Percentiles rank a stretch among this genome's conserved stretches.
phyloP scores from a whole-genome alignment of 176 grass and related monocot genomes.

The Oryza meridionalis region DNA sequence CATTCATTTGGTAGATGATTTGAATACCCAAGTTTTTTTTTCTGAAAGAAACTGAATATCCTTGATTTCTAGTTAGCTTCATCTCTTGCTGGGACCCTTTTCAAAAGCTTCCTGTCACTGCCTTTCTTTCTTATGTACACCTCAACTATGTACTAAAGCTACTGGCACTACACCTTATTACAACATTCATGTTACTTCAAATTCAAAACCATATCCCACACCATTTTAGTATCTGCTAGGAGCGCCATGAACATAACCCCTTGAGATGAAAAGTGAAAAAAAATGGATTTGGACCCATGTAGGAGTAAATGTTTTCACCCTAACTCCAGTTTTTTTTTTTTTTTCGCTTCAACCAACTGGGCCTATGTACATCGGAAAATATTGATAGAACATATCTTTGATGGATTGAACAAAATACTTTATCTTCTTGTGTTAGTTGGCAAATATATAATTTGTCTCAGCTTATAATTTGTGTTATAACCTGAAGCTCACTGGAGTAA shows the following conservation, averaged over 20 bases:
- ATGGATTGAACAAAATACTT: background rate
- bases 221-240: background rate
- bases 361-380: background rate
- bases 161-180: background rate
- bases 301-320: background rate
- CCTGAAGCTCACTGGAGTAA: background rate
- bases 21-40: background rate
- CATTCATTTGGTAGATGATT: background rate
- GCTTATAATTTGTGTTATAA: too few relatives aligned
- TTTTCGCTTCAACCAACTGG: background rate
- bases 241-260: background rate
- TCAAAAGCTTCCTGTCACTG: background rate
- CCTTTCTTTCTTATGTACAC: constrained; percentile 23
- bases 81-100: constrained; percentile 2
- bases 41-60: background rate
- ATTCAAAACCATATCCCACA: background rate
- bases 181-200: background rate
- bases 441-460: background rate
- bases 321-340: background rate
- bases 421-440: background rate
- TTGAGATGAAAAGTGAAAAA: background rate
- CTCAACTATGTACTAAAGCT: background rate
- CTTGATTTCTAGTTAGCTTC: background rate
- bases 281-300: background rate
- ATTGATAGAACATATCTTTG: background rate